These are phyloP conservation scores for Ulmus americana DNA, from an alignment of 331 rosid genomes.

Conservation along the genomic window DNA sequence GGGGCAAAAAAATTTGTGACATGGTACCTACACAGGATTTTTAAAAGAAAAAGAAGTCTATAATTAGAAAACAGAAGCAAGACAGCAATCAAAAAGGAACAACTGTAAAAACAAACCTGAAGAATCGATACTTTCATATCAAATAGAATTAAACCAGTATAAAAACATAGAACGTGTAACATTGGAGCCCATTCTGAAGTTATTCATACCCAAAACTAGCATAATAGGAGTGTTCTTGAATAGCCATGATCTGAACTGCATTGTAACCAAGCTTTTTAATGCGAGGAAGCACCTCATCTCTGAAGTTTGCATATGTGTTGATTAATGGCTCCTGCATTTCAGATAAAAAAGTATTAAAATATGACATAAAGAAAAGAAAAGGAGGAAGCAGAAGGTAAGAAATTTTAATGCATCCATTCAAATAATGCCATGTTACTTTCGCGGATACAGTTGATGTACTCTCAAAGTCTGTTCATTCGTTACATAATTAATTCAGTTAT, in stretches of 20 bases:
- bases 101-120: neutral
- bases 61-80: neutral
- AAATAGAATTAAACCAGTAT: constrained; percentile 16
- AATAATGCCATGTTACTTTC: too few relatives aligned
- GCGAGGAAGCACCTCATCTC: constrained; percentile 95
- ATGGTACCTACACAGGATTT: constrained; percentile 63
- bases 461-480: too few relatives aligned
- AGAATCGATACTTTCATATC: too few relatives aligned
- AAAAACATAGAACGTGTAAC: constrained; percentile 7
- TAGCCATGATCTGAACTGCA: constrained; percentile 97
- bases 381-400: constrained; percentile 10
- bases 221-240: constrained; percentile 92
- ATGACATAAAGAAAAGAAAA: neutral
- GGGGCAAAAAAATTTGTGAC: constrained; percentile 98
- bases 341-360: constrained; percentile 10
- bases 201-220: constrained; percentile 85
- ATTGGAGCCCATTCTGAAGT: constrained; percentile 22
- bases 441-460: too few relatives aligned
- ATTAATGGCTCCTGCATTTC: constrained; percentile 71
- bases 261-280: constrained; percentile 94
- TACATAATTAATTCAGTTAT: too few relatives aligned
- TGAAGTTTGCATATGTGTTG: constrained; percentile 63
- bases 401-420: neutral
- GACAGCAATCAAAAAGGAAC: neutral
- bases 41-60: constrained; percentile 9